Base-by-base conservation (phyloP, 2,329 filamentous ascomycete species). In the Pestalotiopsis sp. region DNA sequence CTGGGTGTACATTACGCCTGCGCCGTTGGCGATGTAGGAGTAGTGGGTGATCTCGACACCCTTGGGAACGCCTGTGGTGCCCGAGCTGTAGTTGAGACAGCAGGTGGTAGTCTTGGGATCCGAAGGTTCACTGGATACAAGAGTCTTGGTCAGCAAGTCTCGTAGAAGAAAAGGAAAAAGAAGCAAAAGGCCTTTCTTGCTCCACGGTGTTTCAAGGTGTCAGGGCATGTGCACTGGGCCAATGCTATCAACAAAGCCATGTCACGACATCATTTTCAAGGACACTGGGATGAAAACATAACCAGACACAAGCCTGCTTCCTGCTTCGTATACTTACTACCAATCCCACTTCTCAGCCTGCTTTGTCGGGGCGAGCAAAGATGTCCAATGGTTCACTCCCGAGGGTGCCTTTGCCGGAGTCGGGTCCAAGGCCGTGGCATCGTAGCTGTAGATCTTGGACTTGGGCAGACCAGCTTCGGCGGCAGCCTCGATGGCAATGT, bases 51-150 rank as follows among this genome's bases (percentile, higher is more conserved):
- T 92, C 80, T 92, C 90, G 14, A 96, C 94, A 12, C 94, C 94
- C 78, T 97, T 97, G 11, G 94, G 93, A 4, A 94, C 85, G 6
- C 94, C 94, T 0, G 94, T 97, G 1, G 92, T 95, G 12, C 93
- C 90, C 38, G 88, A 91, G 72, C 89, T 92, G 80, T 95, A 97
- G 79, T 97, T 96, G 71, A 97, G 86, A 27, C 89, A 91, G 72
- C 91, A 89, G 1, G 88, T 87, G 4, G 85, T 84, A 27, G 81
- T 78, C 69, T 84, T 84, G 2, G 88, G 80, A 56, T 86, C 82
- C 0, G 81, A 78, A 0, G 84, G 85, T 69, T 90, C 85, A 17
- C 45, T 52, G 14, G 17, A 52, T 9, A 11, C 31, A n/a, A 52
- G 45, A 52, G 14, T 14, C 6, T 17, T 52, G 45, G n/a, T 52